Evolutionary conservation across 345 rosid genomes (phyloP).

Genomic region (Citrus glauca): DNA sequence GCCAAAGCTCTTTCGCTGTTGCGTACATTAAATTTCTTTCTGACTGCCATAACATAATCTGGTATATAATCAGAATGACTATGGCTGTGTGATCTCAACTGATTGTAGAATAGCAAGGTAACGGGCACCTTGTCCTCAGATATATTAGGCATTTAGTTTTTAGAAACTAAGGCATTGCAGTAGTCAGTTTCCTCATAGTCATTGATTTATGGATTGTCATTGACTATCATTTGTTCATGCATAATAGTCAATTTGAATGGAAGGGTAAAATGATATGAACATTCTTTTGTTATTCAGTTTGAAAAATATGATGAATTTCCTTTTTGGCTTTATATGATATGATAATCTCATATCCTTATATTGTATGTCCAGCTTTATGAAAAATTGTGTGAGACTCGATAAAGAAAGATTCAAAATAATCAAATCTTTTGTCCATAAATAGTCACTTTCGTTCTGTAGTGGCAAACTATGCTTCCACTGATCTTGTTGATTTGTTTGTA

Average conservation of each 20-base stretch:
- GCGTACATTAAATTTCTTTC: not conserved
- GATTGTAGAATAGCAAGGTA: not conserved
- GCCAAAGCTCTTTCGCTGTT: not conserved
- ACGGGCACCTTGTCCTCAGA: not conserved
- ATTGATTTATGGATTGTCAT: not conserved
- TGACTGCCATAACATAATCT: not conserved
- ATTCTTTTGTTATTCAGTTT: not conserved
- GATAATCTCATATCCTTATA: not conserved
- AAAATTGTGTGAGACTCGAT: too few species aligned
- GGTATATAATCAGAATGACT: not conserved
- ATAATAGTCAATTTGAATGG: not conserved
- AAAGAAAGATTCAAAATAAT: too few species aligned
- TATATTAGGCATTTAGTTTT: not conserved
- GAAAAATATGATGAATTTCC: not conserved
- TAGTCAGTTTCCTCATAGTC: not conserved
- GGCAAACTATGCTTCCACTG: not conserved
- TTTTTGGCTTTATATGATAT: not conserved
- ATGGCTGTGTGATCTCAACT: not conserved
- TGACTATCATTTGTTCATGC: conserved; percentile 7
- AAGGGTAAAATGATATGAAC: not conserved
- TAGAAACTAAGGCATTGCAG: not conserved
- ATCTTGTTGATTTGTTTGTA: not conserved
- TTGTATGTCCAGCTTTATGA: not conserved
- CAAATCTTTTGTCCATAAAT: too few species aligned
- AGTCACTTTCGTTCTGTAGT: too few species aligned